Conservation (phyloP, 345 rosid genomes). For the Populus simonii region DNA sequence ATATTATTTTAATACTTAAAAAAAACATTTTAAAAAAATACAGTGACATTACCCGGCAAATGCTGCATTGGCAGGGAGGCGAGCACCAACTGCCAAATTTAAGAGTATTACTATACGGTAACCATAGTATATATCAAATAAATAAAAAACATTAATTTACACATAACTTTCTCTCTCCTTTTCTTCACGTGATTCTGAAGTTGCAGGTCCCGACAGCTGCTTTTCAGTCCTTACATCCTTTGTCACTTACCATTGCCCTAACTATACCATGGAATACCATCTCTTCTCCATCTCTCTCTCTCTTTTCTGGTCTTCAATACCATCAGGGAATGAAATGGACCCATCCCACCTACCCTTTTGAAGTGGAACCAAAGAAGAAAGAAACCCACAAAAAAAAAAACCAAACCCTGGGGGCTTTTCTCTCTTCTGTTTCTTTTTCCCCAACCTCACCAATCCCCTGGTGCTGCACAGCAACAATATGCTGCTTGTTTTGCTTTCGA, state of each 20-base stretch:
- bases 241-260: slow-evolving; percentile 40
- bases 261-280: slow-evolving; percentile 19
- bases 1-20: too few relatives aligned
- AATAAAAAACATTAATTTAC: neutral
- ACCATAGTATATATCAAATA: neutral
- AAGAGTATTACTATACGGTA: neutral
- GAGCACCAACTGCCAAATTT: neutral
- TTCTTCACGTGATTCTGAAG: slow-evolving; percentile 72
- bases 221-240: slow-evolving; percentile 38
- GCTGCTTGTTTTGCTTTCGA: slow-evolving; percentile 20
- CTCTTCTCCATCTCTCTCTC: slow-evolving; percentile 5
- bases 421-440: neutral
- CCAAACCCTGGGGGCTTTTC: neutral
- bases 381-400: neutral
- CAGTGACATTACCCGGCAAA: too few relatives aligned
- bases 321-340: slow-evolving; percentile 5
- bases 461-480: slow-evolving; percentile 4
- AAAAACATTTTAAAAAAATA: too few relatives aligned
- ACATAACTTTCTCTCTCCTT: neutral
- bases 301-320: neutral
- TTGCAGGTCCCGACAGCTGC: slow-evolving; percentile 45
- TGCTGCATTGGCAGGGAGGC: neutral
- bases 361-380: neutral
- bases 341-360: neutral
- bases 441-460: neutral